Conservation (phyloP, 139 green algal genomes). For the Chlamydomonas incerta region DNA sequence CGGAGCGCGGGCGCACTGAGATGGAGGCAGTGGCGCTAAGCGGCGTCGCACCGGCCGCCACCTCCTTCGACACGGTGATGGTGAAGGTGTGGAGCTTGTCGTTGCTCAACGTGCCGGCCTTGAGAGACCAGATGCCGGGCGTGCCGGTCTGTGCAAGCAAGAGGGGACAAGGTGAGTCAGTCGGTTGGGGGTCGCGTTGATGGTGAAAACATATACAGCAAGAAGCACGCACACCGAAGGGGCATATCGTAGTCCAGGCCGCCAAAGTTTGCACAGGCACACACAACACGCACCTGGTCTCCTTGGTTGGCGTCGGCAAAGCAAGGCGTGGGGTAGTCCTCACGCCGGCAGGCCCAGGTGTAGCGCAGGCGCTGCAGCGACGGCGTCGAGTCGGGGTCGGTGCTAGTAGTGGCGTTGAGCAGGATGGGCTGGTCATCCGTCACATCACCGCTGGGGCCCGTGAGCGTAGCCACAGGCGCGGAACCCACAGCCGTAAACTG, state of each 20-base stretch:
- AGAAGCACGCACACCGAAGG: no score
- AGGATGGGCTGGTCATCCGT: not conserved
- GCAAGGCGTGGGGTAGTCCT: conserved; percentile 32
- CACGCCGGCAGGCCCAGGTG: conserved; percentile 15
- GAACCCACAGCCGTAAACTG: conserved; percentile 2
- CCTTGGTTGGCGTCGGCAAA: not conserved
- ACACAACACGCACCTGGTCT: not conserved
- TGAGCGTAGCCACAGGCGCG: not conserved
- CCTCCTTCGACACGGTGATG: conserved; percentile 14
- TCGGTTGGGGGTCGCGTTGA: no score
- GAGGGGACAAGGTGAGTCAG: no score
- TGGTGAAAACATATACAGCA: no score
- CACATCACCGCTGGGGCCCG: not conserved
- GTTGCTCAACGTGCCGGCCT: not conserved
- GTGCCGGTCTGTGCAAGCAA: not conserved
- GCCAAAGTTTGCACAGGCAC: no score
- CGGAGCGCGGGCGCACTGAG: not conserved
- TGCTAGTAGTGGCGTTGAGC: not conserved
- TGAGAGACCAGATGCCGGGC: not conserved
- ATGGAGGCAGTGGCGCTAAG: not conserved
- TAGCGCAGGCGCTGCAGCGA: conserved; percentile 1
- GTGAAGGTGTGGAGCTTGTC: conserved; percentile 20
- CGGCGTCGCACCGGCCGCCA: not conserved
- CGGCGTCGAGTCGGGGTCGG: conserved; percentile 11
- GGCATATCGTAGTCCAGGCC: no score